Conservation (phyloP, 2,329 filamentous ascomycete genomes). For the Metarhizium anisopliae region DNA sequence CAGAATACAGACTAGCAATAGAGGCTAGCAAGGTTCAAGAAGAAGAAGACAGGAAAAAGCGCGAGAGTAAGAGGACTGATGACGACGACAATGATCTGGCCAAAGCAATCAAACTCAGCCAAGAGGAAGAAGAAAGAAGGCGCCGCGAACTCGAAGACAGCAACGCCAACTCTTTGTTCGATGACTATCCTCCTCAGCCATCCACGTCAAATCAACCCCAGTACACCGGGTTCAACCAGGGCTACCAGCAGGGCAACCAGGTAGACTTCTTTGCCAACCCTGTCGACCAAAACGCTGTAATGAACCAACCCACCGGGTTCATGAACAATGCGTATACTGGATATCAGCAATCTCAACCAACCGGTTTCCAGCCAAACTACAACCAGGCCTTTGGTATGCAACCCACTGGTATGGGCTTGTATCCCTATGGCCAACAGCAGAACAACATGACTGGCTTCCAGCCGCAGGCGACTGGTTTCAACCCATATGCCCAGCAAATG, state of each 20-base stretch:
- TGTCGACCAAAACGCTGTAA: constrained; percentile 64
- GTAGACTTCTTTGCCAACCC: constrained; percentile 98
- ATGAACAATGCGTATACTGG: constrained; percentile 48
- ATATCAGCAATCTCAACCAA: constrained; percentile 36
- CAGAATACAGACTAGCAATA: constrained; percentile 82
- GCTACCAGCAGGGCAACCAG: constrained; percentile 91
- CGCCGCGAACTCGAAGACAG: constrained; percentile 78
- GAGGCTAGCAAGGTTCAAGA: constrained; percentile 94
- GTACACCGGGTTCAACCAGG: constrained; percentile 87
- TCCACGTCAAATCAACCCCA: constrained; percentile 48
- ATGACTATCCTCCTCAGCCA: constrained; percentile 57
- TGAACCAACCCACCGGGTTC: constrained; percentile 73
- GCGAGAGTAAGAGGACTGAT: constrained; percentile 50
- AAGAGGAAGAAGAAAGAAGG: constrained; percentile 86
- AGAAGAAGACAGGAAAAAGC: constrained; percentile 75
- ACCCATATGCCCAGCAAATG: constrained; percentile 41
- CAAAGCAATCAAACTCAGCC: constrained; percentile 91
- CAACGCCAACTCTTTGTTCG: constrained; percentile 82
- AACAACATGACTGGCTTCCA: constrained; percentile 34
- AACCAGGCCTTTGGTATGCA: constrained; percentile 60
- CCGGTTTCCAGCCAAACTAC: constrained; percentile 50
- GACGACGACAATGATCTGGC: constrained; percentile 77
- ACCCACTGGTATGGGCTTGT: constrained; percentile 52
- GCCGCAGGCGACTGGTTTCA: constrained; percentile 44
- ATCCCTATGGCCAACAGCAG: constrained; percentile 52